A percentile compares a stretch with the other conserved stretches of the same genome.
Conservation (phyloP, 2,329 filamentous ascomycete genomes). For the Penicillium verrucosum region DNA sequence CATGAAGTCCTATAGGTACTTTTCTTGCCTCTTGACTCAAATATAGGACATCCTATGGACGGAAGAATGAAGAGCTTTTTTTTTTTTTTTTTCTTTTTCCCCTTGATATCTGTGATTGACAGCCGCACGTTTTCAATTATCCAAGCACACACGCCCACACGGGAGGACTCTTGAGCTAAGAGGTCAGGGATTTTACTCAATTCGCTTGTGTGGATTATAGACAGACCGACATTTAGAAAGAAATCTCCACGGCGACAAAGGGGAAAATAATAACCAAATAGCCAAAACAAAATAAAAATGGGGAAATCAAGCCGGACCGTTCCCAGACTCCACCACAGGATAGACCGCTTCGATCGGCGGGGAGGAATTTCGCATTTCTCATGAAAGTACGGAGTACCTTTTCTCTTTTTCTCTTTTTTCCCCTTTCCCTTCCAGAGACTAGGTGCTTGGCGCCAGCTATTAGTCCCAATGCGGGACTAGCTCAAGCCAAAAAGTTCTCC, state of each 20-base stretch:
- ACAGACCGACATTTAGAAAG: slow-evolving; percentile 4
- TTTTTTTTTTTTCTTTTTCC: not conserved
- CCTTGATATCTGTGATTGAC: not conserved
- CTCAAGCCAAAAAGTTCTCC: not conserved
- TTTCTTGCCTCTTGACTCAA: not conserved
- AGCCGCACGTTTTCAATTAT: not conserved
- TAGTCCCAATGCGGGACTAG: not conserved
- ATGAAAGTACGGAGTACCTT: not conserved
- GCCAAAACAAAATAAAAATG: not conserved
- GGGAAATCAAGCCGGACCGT: slow-evolving; percentile 21
- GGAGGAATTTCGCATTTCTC: slow-evolving; percentile 4
- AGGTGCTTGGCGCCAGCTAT: not conserved
- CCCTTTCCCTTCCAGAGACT: not conserved
- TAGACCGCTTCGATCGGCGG: slow-evolving; percentile 25
- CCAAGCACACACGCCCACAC: not conserved
- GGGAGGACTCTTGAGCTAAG: not conserved
- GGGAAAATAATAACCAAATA: not conserved
- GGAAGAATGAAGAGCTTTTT: not conserved
- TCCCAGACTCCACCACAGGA: slow-evolving; percentile 18
- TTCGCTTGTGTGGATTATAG: slow-evolving; percentile 2
- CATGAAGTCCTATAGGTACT: not conserved
- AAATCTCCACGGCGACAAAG: slow-evolving; percentile 2
- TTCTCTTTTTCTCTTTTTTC: not conserved
- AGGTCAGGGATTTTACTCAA: not conserved
- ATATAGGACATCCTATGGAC: not conserved